A percentile compares a stretch with the other conserved stretches of the same genome.
Evolutionary conservation across 2,329 filamentous ascomycete species (phyloP).

Genomic region (Stachybotrys echinatus): DNA sequence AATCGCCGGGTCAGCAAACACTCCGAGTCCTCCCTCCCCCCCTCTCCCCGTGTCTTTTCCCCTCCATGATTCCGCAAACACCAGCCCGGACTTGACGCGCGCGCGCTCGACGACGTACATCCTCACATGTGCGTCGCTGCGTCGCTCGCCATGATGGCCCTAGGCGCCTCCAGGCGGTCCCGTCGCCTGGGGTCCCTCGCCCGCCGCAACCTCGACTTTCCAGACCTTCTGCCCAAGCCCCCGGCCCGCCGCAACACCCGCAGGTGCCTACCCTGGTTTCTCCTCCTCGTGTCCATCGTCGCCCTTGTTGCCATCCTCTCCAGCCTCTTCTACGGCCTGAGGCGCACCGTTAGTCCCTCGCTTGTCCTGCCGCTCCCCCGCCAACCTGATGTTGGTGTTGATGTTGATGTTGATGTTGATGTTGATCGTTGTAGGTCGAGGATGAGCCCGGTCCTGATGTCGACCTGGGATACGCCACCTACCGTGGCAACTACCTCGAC

Average conservation of each 20-base stretch:
- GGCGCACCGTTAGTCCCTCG: neutral
- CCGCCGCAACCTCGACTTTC: neutral
- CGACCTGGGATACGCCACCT: slow-evolving; percentile 40
- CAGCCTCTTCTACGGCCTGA: neutral
- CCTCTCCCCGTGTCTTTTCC: too few species aligned
- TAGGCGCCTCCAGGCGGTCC: neutral
- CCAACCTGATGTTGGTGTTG: neutral
- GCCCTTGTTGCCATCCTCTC: neutral
- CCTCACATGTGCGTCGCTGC: neutral
- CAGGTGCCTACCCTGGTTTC: neutral
- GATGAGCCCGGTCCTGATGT: slow-evolving; percentile 12
- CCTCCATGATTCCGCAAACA: neutral
- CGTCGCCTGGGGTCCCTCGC: too few species aligned
- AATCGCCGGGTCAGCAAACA: too few species aligned
- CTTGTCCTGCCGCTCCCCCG: neutral
- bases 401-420: too few species aligned
- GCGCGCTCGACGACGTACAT: too few species aligned
- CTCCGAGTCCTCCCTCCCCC: too few species aligned
- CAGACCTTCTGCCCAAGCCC: neutral
- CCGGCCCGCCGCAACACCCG: neutral
- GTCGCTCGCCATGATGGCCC: neutral
- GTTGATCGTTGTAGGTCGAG: neutral
- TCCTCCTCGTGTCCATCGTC: neutral
- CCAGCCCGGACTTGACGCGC: neutral
- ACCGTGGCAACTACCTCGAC: slow-evolving; percentile 30